Conservation (phyloP, 2,329 filamentous ascomycete genomes). For the Pseudocercospora eumusae region DNA sequence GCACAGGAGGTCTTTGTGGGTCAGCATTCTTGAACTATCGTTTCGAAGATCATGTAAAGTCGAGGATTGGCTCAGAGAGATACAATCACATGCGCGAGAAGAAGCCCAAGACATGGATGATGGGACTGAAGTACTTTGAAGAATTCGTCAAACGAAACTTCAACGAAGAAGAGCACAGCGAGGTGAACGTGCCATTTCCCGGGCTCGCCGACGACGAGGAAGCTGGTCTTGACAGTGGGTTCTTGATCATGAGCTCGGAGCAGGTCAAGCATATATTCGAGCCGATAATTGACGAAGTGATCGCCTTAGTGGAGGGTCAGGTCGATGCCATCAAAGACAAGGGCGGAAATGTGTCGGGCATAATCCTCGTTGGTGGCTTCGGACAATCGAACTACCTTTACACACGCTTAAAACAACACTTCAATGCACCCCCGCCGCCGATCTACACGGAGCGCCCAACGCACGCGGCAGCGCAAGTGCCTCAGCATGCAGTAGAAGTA, state of each 20-base stretch:
- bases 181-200: conserved; percentile 77
- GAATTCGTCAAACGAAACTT: conserved; percentile 85
- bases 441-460: conserved; percentile 70
- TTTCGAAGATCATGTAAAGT: conserved; percentile 74
- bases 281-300: conserved; percentile 70
- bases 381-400: conserved; percentile 73
- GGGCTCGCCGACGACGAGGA: conserved; percentile 75
- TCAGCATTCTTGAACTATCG: conserved; percentile 78
- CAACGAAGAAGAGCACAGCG: conserved; percentile 64
- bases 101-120: conserved; percentile 74
- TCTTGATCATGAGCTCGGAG: conserved; percentile 71
- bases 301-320: conserved; percentile 53
- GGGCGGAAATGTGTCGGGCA: conserved; percentile 56
- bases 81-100: conserved; percentile 76
- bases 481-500: conserved; percentile 67
- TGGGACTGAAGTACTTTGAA: conserved; percentile 74
- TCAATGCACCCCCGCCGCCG: conserved; percentile 55
- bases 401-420: conserved; percentile 68
- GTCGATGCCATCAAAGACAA: conserved; percentile 45
- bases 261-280: conserved; percentile 65
- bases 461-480: conserved; percentile 48
- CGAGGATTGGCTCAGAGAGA: conserved; percentile 62
- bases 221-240: conserved; percentile 72
- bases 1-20: conserved; percentile 74
- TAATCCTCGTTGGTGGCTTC: conserved; percentile 79